These are phyloP conservation scores for Hamigera avellanea DNA, from an alignment of 495 filamentous ascomycete species.

Conservation along the genomic window DNA sequence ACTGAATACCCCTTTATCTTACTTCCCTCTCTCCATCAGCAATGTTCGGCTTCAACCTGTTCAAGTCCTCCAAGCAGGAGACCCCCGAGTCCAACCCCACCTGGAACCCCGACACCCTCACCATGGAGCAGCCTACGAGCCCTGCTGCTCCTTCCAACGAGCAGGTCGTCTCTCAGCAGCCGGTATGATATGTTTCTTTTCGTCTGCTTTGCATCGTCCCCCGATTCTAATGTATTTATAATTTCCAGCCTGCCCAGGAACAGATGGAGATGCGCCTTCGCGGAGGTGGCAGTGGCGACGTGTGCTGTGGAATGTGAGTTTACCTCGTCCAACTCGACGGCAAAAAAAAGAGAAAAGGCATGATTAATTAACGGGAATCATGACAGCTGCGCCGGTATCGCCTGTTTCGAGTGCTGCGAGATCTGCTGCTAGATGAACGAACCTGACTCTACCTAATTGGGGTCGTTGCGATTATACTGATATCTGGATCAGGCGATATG, in stretches of 20 bases:
- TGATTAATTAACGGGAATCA: slow-evolving; percentile 1
- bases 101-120: slow-evolving; percentile 13
- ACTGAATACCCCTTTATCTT: neutral
- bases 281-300: slow-evolving; percentile 11
- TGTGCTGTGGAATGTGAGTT: slow-evolving; percentile 15
- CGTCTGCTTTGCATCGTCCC: neutral
- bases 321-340: neutral
- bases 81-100: slow-evolving; percentile 4
- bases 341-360: neutral
- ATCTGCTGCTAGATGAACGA: slow-evolving; percentile 12
- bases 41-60: slow-evolving; percentile 7
- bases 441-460: no score
- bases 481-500: no score
- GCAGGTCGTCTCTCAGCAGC: slow-evolving; percentile 5
- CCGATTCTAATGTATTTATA: no score
- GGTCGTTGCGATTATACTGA: no score
- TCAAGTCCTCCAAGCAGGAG: slow-evolving; percentile 12
- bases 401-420: slow-evolving; percentile 16
- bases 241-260: slow-evolving; percentile 6
- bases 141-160: slow-evolving; percentile 7
- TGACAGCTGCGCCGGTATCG: slow-evolving; percentile 13
- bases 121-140: slow-evolving; percentile 14
- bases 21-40: neutral
- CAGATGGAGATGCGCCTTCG: slow-evolving; percentile 10
- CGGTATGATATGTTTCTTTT: slow-evolving; percentile 3